phyloP scores from a whole-genome alignment of 2,329 filamentous ascomycete genomes.

The Fusarium anguioides region DNA sequence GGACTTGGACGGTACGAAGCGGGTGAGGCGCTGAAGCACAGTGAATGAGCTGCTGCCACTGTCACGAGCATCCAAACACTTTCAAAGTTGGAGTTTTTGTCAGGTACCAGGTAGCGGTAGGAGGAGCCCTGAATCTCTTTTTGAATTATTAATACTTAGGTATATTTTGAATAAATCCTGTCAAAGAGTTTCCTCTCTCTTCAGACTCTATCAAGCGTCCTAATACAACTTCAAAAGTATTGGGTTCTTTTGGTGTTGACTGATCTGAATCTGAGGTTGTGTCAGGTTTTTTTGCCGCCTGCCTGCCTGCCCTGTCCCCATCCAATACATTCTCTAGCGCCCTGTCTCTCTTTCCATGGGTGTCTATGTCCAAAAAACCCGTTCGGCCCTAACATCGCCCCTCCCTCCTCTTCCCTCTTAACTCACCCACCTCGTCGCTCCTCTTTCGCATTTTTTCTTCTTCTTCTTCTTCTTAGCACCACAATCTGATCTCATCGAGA shows the following conservation, averaged over 20 bases:
- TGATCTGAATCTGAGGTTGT: conserved; percentile 3
- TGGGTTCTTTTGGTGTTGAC: not conserved
- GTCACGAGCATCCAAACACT: not conserved
- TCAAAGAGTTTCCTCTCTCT: not conserved
- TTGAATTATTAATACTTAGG: not conserved
- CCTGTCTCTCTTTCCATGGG: not conserved
- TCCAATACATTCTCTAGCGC: conserved; percentile 39
- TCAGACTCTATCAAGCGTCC: too few relatives aligned
- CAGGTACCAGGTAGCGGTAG: too few relatives aligned
- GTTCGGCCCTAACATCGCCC: conserved; percentile 46
- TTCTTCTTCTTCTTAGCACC: conserved; percentile 33
- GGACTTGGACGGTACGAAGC: not conserved
- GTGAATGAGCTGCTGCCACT: not conserved
- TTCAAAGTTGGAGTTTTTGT: too few relatives aligned
- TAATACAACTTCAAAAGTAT: not conserved
- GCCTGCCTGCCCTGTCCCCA: too few relatives aligned
- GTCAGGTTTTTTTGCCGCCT: conserved; percentile 28
- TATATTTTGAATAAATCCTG: not conserved
- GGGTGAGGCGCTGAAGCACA: conserved; percentile 17
- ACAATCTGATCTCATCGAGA: conserved; percentile 44
- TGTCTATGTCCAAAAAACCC: conserved; percentile 30
- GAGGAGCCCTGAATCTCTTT: too few relatives aligned
- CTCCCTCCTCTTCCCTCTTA: conserved; percentile 38
- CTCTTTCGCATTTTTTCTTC: conserved; percentile 35
- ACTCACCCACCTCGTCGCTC: conserved; percentile 37